Percentiles rank a stretch among this genome's conserved stretches.
Evolutionary conservation across 805 yeast genomes (phyloP).

Genomic region (Wilhelminamyces savonicus): DNA sequence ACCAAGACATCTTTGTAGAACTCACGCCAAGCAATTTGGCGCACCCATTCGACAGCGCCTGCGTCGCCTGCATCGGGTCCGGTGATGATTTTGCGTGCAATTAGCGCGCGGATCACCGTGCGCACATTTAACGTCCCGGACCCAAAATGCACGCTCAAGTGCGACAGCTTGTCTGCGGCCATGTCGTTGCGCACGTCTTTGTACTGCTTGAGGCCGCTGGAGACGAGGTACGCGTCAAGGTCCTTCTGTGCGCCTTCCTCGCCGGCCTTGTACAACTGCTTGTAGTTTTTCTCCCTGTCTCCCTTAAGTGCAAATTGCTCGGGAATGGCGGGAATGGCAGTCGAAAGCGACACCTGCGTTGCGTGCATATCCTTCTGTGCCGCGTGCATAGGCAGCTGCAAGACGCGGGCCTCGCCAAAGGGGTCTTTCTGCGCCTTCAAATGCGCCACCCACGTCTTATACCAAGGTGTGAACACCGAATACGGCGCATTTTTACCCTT

Average conservation of each 20-base stretch:
- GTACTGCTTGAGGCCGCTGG: slow-evolving; percentile 21
- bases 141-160: slow-evolving; percentile 41
- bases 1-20: slow-evolving; percentile 45
- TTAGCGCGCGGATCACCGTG: slow-evolving; percentile 24
- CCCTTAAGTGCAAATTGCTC: slow-evolving; percentile 2
- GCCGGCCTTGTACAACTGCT: slow-evolving; percentile 22
- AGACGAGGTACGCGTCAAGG: slow-evolving; percentile 13
- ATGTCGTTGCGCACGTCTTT: slow-evolving; percentile 25
- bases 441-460: slow-evolving; percentile 28
- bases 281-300: slow-evolving; percentile 12
- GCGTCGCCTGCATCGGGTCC: slow-evolving; percentile 19
- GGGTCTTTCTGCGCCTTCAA: slow-evolving; percentile 11
- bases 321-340: background rate
- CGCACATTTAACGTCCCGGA: slow-evolving; percentile 42
- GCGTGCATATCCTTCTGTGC: too few species aligned
- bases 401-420: slow-evolving; percentile 1
- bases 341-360: background rate
- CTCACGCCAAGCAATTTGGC: slow-evolving; percentile 57
- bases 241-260: slow-evolving; percentile 26
- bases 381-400: too few species aligned
- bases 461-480: slow-evolving; percentile 42
- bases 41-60: slow-evolving; percentile 39
- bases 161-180: slow-evolving; percentile 26
- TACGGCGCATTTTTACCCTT: slow-evolving; percentile 31
- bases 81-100: slow-evolving; percentile 17